A percentile compares a stretch with the other conserved stretches of the same genome.
These are phyloP conservation scores for Suhomyces taliae DNA, from an alignment of 1,139 yeast genomes.

Conservation along the genomic window DNA sequence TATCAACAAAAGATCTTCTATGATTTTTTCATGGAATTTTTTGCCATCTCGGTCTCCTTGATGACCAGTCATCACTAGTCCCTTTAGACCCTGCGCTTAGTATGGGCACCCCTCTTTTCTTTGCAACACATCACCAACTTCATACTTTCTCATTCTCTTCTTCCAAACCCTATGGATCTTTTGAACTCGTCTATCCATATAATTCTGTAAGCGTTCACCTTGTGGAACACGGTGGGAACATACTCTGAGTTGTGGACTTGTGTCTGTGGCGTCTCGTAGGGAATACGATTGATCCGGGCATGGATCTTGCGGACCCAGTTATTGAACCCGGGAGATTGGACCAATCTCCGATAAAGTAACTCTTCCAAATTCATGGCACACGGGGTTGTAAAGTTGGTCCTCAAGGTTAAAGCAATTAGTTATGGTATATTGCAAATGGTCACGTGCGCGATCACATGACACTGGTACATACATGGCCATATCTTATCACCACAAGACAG, in stretches of 20 bases:
- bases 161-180: constrained; percentile 45
- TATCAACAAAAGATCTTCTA: too few relatives aligned
- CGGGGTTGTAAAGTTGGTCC: too few relatives aligned
- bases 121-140: too few relatives aligned
- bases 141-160: neutral
- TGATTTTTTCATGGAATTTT: too few relatives aligned
- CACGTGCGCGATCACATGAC: constrained; percentile 2
- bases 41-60: too few relatives aligned
- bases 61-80: too few relatives aligned
- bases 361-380: constrained; percentile 38
- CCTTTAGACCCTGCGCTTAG: too few relatives aligned
- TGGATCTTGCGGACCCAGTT: constrained; percentile 66
- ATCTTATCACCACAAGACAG: neutral
- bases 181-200: constrained; percentile 67
- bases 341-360: constrained; percentile 36
- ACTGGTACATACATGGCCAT: neutral
- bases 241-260: constrained; percentile 23
- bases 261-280: constrained; percentile 23
- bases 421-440: neutral
- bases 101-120: too few relatives aligned
- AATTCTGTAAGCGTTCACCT: constrained; percentile 59
- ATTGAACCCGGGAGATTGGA: constrained; percentile 66
- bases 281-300: constrained; percentile 64
- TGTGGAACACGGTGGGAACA: constrained; percentile 55
- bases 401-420: too few relatives aligned